Percentiles rank a stretch among this genome's conserved stretches.
These are phyloP conservation scores for Amphirosellinia nigrospora DNA, from an alignment of 495 filamentous ascomycete genomes.

Conservation along the genomic window DNA sequence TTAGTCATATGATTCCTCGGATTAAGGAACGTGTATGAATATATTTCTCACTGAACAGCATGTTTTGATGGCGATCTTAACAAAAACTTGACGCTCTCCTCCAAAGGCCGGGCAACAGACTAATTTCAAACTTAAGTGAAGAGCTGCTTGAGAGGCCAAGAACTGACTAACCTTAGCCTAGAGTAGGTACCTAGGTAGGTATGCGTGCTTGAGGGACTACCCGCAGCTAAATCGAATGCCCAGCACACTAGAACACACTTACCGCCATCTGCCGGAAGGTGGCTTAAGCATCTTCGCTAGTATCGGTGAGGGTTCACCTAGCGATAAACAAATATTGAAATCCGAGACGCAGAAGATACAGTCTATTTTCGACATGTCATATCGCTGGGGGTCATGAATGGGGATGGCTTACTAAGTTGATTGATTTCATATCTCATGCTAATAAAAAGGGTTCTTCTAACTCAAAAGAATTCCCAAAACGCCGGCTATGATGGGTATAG, in stretches of 20 bases:
- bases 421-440: conserved; percentile 22
- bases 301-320: background rate
- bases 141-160: too few relatives aligned
- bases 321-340: background rate
- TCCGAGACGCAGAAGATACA: background rate
- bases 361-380: background rate
- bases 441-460: conserved; percentile 8
- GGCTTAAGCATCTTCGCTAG: background rate
- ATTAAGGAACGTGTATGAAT: background rate
- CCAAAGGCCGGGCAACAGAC: background rate
- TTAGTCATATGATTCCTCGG: conserved; percentile 4
- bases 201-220: background rate
- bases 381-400: background rate
- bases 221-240: background rate
- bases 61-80: background rate
- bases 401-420: background rate
- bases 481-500: conserved; percentile 30
- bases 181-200: background rate
- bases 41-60: background rate
- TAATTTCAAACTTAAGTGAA: too few relatives aligned
- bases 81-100: background rate
- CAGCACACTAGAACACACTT: background rate
- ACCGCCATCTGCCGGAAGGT: background rate
- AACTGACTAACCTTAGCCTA: too few relatives aligned
- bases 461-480: conserved; percentile 20